Conservation (phyloP, 75 land plant species). For the Larix kaempferi region DNA sequence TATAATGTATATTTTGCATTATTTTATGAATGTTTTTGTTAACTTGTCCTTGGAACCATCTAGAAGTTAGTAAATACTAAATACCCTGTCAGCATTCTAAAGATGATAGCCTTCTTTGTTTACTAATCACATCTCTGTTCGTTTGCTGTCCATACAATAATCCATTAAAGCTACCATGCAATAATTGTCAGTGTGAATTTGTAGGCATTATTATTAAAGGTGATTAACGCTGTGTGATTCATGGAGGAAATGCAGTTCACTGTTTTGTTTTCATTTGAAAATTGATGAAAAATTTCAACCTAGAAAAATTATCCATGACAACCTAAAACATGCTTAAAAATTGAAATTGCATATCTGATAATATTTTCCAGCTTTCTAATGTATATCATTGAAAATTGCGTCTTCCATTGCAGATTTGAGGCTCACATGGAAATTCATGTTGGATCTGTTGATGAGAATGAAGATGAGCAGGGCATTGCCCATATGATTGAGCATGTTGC, state of each 20-base stretch:
- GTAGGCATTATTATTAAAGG: neutral
- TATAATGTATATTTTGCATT: neutral
- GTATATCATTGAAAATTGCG: no score
- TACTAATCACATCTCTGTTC: neutral
- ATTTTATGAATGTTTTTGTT: neutral
- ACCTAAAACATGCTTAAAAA: no score
- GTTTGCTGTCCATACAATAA: neutral
- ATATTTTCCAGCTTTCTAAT: no score
- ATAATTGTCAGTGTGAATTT: neutral
- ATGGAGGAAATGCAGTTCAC: neutral
- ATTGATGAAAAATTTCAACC: no score
- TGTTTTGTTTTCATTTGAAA: neutral
- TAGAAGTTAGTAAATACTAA: neutral
- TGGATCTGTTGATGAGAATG: conserved; percentile 98
- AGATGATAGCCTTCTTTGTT: neutral
- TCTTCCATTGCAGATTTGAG: conserved; percentile 68
- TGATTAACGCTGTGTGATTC: neutral
- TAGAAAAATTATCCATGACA: no score
- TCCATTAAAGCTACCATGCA: neutral
- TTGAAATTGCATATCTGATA: no score
- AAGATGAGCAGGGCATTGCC: conserved; percentile 98
- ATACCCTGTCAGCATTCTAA: neutral
- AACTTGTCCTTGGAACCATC: neutral
- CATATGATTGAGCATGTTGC: conserved; percentile 99
- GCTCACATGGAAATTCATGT: conserved; percentile 99